A percentile compares a stretch with the other conserved stretches of the same genome.
phyloP scores from a whole-genome alignment of 2,329 filamentous ascomycete genomes.

The Aurifilum marmelostoma region DNA sequence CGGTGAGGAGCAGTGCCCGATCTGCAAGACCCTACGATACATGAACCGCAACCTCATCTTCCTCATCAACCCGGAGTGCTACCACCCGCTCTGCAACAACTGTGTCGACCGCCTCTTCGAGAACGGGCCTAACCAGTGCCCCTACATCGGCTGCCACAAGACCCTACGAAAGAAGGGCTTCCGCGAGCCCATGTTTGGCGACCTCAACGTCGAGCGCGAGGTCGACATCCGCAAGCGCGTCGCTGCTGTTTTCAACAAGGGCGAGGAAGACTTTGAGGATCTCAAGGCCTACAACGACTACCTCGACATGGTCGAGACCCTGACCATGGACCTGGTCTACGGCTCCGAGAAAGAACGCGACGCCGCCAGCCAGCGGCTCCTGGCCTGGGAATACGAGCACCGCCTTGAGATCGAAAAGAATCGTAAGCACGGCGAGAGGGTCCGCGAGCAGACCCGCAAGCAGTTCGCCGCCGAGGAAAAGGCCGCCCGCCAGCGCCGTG shows the following conservation, averaged over 20 bases:
- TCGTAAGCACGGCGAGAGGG: slow-evolving; percentile 51
- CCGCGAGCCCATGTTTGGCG: slow-evolving; percentile 85
- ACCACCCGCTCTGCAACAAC: slow-evolving; percentile 97
- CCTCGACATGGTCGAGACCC: slow-evolving; percentile 86
- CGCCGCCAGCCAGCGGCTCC: slow-evolving; percentile 53
- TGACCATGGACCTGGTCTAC: slow-evolving; percentile 85
- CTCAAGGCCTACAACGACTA: slow-evolving; percentile 89
- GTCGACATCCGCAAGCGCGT: slow-evolving; percentile 88
- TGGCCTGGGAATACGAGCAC: slow-evolving; percentile 75
- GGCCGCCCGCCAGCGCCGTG: slow-evolving; percentile 63
- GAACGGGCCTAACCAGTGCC: slow-evolving; percentile 87
- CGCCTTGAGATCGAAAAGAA: slow-evolving; percentile 68
- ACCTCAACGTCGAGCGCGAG: slow-evolving; percentile 86
- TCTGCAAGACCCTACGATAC: slow-evolving; percentile 96
- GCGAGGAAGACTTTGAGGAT: slow-evolving; percentile 87
- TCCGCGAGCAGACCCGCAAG: slow-evolving; percentile 55
- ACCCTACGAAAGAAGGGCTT: slow-evolving; percentile 86
- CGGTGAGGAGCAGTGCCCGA: slow-evolving; percentile 79
- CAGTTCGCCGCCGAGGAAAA: slow-evolving; percentile 69
- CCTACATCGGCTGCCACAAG: slow-evolving; percentile 83
- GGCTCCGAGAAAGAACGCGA: slow-evolving; percentile 62
- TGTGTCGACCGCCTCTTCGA: slow-evolving; percentile 96
- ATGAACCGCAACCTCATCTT: slow-evolving; percentile 94
- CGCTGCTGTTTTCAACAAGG: slow-evolving; percentile 79
- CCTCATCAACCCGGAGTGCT: slow-evolving; percentile 97